phyloP scores from a whole-genome alignment of 306 rosid genomes.

The Calophaca sinica region DNA sequence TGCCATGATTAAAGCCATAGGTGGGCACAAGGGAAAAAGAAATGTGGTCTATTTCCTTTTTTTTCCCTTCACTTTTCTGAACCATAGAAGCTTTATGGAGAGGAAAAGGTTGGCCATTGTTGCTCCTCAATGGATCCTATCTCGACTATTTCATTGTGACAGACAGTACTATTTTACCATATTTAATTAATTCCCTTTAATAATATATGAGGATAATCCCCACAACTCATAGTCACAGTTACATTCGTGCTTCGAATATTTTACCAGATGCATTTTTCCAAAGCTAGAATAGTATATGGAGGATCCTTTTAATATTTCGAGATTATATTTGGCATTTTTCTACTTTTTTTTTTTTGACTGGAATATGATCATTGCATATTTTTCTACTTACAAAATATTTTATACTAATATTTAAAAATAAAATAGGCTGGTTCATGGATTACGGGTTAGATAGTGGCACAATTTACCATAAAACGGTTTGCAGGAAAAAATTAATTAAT shows the following conservation, averaged over 20 bases:
- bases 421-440: conserved; percentile 33
- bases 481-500: background rate
- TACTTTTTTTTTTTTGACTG: too few species aligned
- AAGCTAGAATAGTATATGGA: background rate
- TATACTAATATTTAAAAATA: background rate
- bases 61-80: conserved; percentile 49
- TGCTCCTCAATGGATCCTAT: conserved; percentile 43
- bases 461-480: conserved; percentile 49
- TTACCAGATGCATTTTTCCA: conserved; percentile 14
- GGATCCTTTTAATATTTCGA: conserved; percentile 40
- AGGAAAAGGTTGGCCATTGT: conserved; percentile 50
- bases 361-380: too few species aligned
- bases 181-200: background rate
- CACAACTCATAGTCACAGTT: background rate
- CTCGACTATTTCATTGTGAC: conserved; percentile 44
- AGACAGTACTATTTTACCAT: conserved; percentile 20
- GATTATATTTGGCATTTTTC: conserved; percentile 52
- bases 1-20: conserved; percentile 71
- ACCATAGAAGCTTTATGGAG: conserved; percentile 44
- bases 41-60: conserved; percentile 28
- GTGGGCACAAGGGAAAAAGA: conserved; percentile 47
- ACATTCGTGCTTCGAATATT: conserved; percentile 19
- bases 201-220: background rate
- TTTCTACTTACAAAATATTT: conserved; percentile 18
- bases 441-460: conserved; percentile 56